Base-by-base conservation (phyloP, 257 asterid species). In the Nicotiana tabacum region DNA sequence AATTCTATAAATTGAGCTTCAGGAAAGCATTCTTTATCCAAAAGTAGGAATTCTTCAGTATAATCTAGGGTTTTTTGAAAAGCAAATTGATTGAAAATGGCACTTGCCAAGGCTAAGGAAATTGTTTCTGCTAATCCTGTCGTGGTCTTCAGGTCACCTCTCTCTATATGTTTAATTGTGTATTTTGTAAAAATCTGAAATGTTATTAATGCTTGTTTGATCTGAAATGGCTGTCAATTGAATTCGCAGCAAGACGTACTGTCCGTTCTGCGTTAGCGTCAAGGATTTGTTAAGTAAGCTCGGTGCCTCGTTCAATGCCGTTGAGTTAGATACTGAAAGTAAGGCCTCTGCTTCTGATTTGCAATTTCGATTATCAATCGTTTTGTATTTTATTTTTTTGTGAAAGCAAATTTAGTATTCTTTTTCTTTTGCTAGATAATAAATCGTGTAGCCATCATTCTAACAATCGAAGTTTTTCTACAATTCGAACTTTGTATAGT, bases 81-180 rank as follows among this genome's bases (percentile, higher is more conserved):
- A 66, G 13, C 80, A 1, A 74, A 48, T 74, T 12, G 9, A 74
- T 74, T 8, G 64, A 79, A 66, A 3, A 95, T 94, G 98, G 93
- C 97, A 77, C 85, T 89, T 43, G 66, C 89, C 33, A 95, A 95
- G 88, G 97, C 98, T 3, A 92, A 94, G 91, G 98, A 95, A 82
- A 86, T 89, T 67, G 92, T 92, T 80, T 80, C 96, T 24, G 30
- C 93, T 2, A 90, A 89, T 17, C 84, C 96, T 18, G 97, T 92
- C 82, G 92, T 91, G 83, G 90, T 95, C 81, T 95, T 94, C 94
- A 95, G 99, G 98, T 93, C 1, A 80, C 79, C 77, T 57, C 61
- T 65, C 46, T 24, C 12, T 39, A 4, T 76, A 35, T 78, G 60
- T 27, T 65, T 13, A 16, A 76, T 53, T 7, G 7, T 72, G 17